Base-by-base conservation (phyloP, 2,329 filamentous ascomycete species). In the Xylariales sp. region DNA sequence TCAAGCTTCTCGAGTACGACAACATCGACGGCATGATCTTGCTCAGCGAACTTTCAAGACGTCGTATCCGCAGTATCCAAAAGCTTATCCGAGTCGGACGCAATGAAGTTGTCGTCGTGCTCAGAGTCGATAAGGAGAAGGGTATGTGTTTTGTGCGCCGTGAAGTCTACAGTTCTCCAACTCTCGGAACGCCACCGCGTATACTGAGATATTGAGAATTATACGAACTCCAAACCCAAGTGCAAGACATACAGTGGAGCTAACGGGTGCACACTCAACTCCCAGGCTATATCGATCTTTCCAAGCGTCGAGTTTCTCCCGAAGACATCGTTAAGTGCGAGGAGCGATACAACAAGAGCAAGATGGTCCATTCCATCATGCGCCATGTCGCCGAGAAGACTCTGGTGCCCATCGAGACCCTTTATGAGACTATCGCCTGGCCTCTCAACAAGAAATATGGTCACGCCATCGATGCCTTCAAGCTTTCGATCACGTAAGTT, bases 21-120 rank as follows among this genome's bases (percentile, higher is more conserved):
- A 96, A 97, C 72, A 98, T 98, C 59, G 94, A 98, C 63, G 93
- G 93, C 80, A 98, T 98, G 94, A 98, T 98, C 59, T 74, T 98
- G 51, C 88, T 98, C 50, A 95, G 88, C 56, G 93, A 98, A 69
- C 80, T 98, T 48, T 98, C 94, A 43, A 83, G 93, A 76, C 81
- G 93, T 79, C 93, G 93, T 84, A 98, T 98, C 59, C 77, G 93
- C 74, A 89, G 83, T 77, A 98, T 98, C 57, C 94, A 98, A 69
- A 98, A 98, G 72, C 84, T 98, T 51, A 98, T 98, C 57, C 84
- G 93, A 51, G 93, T 98, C 46, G 94, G 94, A 41, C 85, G 94
- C 55, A 98, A 98, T 60, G 93, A 98, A 67, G 93, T 98, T 40
- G 93, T 98, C 37, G 94, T 98, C 32, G 93, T 98, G 50, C 85